Evolutionary conservation across 306 rosid species (phyloP), one percentile per base, ranked within the genome.

Genomic region (Ormosia semicastrata): DNA sequence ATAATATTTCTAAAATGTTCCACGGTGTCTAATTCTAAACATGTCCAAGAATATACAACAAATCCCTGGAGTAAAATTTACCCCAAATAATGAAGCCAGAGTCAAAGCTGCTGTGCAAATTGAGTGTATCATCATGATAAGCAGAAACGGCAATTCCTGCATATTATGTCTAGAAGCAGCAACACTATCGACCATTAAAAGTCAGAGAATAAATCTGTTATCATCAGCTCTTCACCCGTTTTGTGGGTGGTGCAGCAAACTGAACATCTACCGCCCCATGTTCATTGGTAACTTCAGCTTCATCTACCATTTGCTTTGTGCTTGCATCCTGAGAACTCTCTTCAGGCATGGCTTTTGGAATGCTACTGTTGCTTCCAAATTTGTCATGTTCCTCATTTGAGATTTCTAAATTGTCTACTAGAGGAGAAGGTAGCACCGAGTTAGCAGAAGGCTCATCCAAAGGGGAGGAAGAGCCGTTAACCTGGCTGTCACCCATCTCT

Each of bases 161-260:
- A 70, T 68, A 56, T 36, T 79, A 69, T 24, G 78, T 18, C 62
- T 37, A 63, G 67, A 59, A 59, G 60, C 65, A 70, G 34, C 30
- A 53, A 77, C 58, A 18, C 70, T 15, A 29, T 29, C 41, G 3
- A 15, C 63, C 40, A 71, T n/a, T 50, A 17, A 44, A 47, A 7
- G n/a, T 44, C 15, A 71, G 13, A n/a, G 0, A 8, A 63, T 30
- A 49, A 15, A n/a, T n/a, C 53, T 6, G 59, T 60, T 39, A 47
- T 78, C 68, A 84, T 84, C 81, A 76, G 53, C 81, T 85, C 89
- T 85, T 90, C 9, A 77, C 85, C 46, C 97, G 92, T 86, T 95
- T 95, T 33, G 89, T 34, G 2, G 89, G 86, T 0, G 89, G 89
- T 41, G 70, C 77, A 33, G 73, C 82, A 71, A 66, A 46, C 70